These are phyloP conservation scores for Trichosporon coremiiforme DNA, from an alignment of 1,284 basidiomycete genomes.

Conservation along the genomic window DNA sequence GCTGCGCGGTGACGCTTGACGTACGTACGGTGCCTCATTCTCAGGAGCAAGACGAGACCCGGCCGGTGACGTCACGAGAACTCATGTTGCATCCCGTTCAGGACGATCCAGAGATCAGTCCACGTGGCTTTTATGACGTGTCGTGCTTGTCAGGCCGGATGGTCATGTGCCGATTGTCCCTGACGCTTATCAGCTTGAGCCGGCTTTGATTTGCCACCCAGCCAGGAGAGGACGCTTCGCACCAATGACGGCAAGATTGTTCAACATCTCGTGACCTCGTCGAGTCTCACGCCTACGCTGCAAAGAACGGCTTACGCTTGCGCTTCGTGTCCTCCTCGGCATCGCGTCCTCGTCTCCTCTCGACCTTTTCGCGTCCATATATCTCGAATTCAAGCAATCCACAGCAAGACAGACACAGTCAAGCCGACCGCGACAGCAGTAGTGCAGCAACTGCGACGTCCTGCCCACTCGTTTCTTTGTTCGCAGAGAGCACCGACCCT, in stretches of 20 bases:
- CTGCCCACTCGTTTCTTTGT: not conserved
- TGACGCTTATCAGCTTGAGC: not conserved
- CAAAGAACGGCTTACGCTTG: not conserved
- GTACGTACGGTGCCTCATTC: not conserved
- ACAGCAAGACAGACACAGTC: not conserved
- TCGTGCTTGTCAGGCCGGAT: not conserved
- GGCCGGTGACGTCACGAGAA: not conserved
- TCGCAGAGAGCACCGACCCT: not conserved
- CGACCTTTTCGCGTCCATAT: not conserved
- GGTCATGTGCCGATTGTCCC: not conserved
- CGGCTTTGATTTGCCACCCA: constrained; percentile 18
- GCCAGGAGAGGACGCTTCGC: constrained; percentile 11
- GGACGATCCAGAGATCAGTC: not conserved
- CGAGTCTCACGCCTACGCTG: constrained; percentile 16
- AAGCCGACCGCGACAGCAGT: not conserved
- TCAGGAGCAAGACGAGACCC: not conserved
- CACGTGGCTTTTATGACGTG: constrained; percentile 6
- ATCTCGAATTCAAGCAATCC: not conserved
- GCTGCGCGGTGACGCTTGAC: not conserved
- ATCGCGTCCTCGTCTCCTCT: not conserved
- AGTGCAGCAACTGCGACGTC: not conserved
- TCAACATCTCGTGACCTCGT: constrained; percentile 1
- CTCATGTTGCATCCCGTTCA: not conserved
- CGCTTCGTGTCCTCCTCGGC: constrained; percentile 8
- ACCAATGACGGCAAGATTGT: constrained; percentile 10